Evolutionary conservation across 1,284 basidiomycete species (phyloP).

Genomic region (Pholiota adiposa): DNA sequence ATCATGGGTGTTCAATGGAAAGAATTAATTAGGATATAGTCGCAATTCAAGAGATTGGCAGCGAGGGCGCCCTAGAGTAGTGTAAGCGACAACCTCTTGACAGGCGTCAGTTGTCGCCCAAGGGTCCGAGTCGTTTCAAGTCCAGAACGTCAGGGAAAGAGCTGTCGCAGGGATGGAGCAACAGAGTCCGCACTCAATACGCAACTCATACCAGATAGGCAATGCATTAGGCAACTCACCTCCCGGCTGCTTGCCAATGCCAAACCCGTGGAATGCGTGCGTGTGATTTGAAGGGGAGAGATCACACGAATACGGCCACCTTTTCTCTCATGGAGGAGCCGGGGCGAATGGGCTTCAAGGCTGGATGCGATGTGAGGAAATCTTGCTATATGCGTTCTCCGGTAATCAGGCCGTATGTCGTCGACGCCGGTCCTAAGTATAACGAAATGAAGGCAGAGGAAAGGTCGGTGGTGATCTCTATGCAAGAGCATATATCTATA

Average conservation of each 20-base stretch:
- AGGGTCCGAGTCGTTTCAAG: not conserved
- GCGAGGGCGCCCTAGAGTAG: not conserved
- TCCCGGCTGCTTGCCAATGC: not conserved
- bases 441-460: too few species aligned
- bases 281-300: not conserved
- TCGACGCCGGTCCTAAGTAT: not conserved
- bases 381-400: not conserved
- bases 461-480: not conserved
- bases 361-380: not conserved
- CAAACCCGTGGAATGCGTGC: not conserved
- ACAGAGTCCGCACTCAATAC: too few species aligned
- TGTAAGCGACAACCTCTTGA: not conserved
- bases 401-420: not conserved
- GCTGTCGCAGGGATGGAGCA: not conserved
- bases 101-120: not conserved
- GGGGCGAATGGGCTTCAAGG: not conserved
- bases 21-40: not conserved
- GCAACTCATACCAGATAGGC: not conserved
- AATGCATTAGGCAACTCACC: not conserved
- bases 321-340: not conserved
- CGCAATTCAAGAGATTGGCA: not conserved
- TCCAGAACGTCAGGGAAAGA: not conserved
- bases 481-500: too few species aligned
- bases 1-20: slow-evolving; percentile 14
- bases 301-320: not conserved